phyloP scores from a whole-genome alignment of 352 stramenopile species.

The Elongisporangium senticosum region DNA sequence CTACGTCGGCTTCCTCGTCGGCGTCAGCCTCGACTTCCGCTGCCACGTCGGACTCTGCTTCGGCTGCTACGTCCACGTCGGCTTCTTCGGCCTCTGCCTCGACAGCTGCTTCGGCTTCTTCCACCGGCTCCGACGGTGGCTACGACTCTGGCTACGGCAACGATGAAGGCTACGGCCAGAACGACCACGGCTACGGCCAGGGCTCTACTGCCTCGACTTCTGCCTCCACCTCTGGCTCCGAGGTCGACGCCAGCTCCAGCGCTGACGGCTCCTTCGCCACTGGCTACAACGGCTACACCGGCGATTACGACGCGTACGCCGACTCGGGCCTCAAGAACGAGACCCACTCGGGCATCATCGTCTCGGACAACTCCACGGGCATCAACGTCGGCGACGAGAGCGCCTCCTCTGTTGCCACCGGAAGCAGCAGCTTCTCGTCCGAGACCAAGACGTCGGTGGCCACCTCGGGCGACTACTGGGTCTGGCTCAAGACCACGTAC shows the following conservation, averaged over 20 bases:
- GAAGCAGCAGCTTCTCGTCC: conserved; percentile 13
- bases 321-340: background rate
- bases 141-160: conserved; percentile 1
- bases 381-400: background rate
- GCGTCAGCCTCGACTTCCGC: background rate
- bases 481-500: conserved; percentile 57
- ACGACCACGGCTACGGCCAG: background rate
- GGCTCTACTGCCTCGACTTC: background rate
- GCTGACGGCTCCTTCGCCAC: conserved; percentile 15
- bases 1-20: conserved; percentile 6
- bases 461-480: conserved; percentile 52
- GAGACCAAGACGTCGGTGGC: conserved; percentile 32
- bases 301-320: conserved; percentile 19
- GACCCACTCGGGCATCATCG: conserved; percentile 1
- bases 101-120: conserved; percentile 1
- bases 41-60: background rate
- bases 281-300: conserved; percentile 42
- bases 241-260: conserved; percentile 6
- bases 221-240: conserved; percentile 6
- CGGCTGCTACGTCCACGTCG: background rate
- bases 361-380: background rate
- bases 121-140: background rate
- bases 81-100: conserved; percentile 3
- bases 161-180: conserved; percentile 1
- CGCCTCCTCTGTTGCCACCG: background rate